phyloP scores from a whole-genome alignment of 2,329 filamentous ascomycete genomes.

The Penicillium sp. region DNA sequence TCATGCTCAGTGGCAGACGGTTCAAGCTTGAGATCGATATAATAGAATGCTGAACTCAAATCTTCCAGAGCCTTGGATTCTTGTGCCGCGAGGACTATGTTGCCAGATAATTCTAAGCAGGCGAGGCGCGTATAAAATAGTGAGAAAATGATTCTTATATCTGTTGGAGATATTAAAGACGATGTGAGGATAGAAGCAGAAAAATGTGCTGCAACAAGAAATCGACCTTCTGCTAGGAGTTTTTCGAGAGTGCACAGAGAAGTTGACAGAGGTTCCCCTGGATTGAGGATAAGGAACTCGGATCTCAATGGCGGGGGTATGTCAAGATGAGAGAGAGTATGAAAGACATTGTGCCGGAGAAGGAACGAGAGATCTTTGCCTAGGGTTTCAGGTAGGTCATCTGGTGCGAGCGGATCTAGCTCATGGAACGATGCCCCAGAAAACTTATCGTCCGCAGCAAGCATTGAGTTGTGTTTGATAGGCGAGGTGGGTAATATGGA shows the following conservation, averaged over 20 bases:
- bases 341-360: conserved; percentile 76
- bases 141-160: conserved; percentile 67
- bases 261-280: conserved; percentile 54
- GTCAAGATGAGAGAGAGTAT: conserved; percentile 67
- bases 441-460: conserved; percentile 19
- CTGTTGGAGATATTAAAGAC: conserved; percentile 43
- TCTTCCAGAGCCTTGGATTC: conserved; percentile 65
- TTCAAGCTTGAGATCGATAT: conserved; percentile 34
- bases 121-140: conserved; percentile 79
- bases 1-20: conserved; percentile 46
- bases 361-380: conserved; percentile 77
- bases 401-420: conserved; percentile 37
- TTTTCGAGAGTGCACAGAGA: conserved; percentile 53
- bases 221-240: conserved; percentile 72
- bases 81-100: conserved; percentile 65
- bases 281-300: conserved; percentile 61
- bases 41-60: conserved; percentile 57
- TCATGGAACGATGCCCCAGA: conserved; percentile 32
- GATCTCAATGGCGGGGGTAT: conserved; percentile 66
- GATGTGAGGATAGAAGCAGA: conserved; percentile 45
- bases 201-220: conserved; percentile 68
- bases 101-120: conserved; percentile 76
- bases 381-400: conserved; percentile 40
- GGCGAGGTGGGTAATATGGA: conserved; percentile 21
- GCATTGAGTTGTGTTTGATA: conserved; percentile 13